Conservation (phyloP, 164 flowering plant species). For the Liriodendron chinense region DNA sequence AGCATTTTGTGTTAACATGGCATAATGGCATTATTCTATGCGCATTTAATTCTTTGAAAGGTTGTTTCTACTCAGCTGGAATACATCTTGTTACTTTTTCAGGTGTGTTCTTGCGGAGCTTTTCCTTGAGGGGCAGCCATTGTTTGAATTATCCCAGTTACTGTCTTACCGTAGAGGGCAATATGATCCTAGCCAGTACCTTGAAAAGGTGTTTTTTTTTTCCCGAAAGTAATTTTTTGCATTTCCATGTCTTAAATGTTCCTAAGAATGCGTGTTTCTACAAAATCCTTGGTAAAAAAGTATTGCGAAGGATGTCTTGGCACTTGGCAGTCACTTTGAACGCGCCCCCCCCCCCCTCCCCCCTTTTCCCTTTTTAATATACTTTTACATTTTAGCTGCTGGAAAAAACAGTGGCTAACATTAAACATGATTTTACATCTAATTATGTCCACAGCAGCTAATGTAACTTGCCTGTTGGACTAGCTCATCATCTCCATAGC, state of each 20-base stretch:
- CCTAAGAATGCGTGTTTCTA: not conserved
- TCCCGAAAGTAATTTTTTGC: not conserved
- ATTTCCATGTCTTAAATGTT: too few species aligned
- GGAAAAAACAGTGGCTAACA: too few species aligned
- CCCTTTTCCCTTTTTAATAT: too few species aligned
- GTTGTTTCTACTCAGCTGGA: not conserved
- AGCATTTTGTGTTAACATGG: not conserved
- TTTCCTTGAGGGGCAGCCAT: conserved; percentile 98
- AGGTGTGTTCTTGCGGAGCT: conserved; percentile 99
- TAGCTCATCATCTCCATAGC: too few species aligned
- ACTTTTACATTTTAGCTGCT: too few species aligned
- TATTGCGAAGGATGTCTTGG: too few species aligned
- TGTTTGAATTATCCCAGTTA: conserved; percentile 93
- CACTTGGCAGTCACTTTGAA: too few species aligned
- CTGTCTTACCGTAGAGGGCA: conserved; percentile 98
- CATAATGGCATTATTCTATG: not conserved
- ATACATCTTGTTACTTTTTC: conserved; percentile 17
- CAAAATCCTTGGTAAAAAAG: not conserved
- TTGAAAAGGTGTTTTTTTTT: conserved; percentile 66
- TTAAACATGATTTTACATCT: too few species aligned
- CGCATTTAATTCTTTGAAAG: not conserved
- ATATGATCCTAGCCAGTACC: conserved; percentile 85
- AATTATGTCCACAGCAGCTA: too few species aligned
- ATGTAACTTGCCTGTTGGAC: too few species aligned
- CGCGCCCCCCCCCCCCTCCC: too few species aligned